Base-by-base conservation (phyloP, 202 grass and related monocot genomes). In the Schoenoplectus tabernaemontani region DNA sequence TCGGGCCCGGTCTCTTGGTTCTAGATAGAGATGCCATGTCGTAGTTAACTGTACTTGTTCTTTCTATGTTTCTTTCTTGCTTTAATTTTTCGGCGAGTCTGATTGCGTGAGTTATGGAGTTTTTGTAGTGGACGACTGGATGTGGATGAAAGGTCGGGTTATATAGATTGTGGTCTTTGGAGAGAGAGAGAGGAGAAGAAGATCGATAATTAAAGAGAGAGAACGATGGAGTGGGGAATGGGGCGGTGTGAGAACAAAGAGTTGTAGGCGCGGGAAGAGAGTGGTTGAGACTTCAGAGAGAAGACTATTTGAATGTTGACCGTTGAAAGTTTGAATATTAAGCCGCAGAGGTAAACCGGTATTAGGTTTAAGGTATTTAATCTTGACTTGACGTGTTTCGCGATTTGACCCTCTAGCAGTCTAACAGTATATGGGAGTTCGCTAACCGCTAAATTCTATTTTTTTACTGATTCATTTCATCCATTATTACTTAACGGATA, bases 281-380 rank as follows among this genome's bases (percentile, higher is more conserved):
- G 6, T 12, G 0, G 47, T 16, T 22, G 3, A 58, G 72, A 53
- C n/a, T n/a, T n/a, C n/a, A n/a, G n/a, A 81, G 16, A 56, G 44
- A 77, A 82, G 87, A 89, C 78, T 34, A 44, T 76, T 94, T 89
- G 89, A 91, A 91, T 80, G 83, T 94, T 94, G 92, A 94, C 92
- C 92, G 85, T 94, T 94, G 89, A 94, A 89, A 24, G 60, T 84
- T 89, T 94, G 89, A 94, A 94, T 84, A 19, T 63, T 78, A 57
- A 73, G 64, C 36, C 64, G 67, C 83, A 17, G 19, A 69, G 26
- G 44, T 57, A 72, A 83, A 85, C 85, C 57, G 50, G 38, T 64
- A 68, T 77, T 87, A 77, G 37, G 9, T 77, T 76, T 70, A 28
- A 39, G 20, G 66, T 46, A 83, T 23, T 42, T 83, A 23, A 7